A percentile compares a stretch with the other conserved stretches of the same genome.
These are phyloP conservation scores for Pharnaceum exiguum DNA, from an alignment of 148 eudicot species.

Conservation along the genomic window DNA sequence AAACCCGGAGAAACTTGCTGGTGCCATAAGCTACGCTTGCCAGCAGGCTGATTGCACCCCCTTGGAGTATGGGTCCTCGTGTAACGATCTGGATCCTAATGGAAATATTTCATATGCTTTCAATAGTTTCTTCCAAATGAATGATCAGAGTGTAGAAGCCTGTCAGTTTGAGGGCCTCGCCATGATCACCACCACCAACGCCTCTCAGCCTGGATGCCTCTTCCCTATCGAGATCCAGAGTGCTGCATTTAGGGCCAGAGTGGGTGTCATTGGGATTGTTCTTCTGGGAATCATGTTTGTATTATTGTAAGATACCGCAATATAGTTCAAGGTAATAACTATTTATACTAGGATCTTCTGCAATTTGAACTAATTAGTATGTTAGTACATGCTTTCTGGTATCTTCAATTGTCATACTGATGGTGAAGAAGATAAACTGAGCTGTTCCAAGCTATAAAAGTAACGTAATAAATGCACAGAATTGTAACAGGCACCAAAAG, in stretches of 20 bases:
- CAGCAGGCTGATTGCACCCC: slow-evolving; percentile 48
- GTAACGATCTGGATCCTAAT: slow-evolving; percentile 17
- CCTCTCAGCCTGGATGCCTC: slow-evolving; percentile 27
- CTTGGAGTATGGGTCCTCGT: slow-evolving; percentile 31
- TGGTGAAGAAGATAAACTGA: too few relatives aligned
- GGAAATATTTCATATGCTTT: slow-evolving; percentile 53
- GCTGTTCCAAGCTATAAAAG: too few relatives aligned
- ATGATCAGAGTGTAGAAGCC: slow-evolving; percentile 46
- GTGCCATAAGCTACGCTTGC: slow-evolving; percentile 39
- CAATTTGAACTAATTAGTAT: too few relatives aligned
- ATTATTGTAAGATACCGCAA: slow-evolving; percentile 17
- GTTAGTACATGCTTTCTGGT: too few relatives aligned
- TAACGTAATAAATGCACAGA: too few relatives aligned
- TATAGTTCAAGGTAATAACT: slow-evolving; percentile 11
- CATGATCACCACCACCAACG: slow-evolving; percentile 24
- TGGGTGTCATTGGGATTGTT: not conserved
- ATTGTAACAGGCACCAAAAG: too few relatives aligned
- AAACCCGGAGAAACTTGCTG: not conserved
- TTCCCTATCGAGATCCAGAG: slow-evolving; percentile 51
- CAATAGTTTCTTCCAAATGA: slow-evolving; percentile 60
- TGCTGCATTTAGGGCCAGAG: slow-evolving; percentile 19
- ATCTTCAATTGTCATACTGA: too few relatives aligned
- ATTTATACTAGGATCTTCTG: not conserved
- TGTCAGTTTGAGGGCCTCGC: slow-evolving; percentile 63
- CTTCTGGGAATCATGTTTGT: slow-evolving; percentile 15